Evolutionary conservation across 2,329 filamentous ascomycete species (phyloP), one percentile per base, ranked within the genome.

Genomic region (Fusarium sp.): DNA sequence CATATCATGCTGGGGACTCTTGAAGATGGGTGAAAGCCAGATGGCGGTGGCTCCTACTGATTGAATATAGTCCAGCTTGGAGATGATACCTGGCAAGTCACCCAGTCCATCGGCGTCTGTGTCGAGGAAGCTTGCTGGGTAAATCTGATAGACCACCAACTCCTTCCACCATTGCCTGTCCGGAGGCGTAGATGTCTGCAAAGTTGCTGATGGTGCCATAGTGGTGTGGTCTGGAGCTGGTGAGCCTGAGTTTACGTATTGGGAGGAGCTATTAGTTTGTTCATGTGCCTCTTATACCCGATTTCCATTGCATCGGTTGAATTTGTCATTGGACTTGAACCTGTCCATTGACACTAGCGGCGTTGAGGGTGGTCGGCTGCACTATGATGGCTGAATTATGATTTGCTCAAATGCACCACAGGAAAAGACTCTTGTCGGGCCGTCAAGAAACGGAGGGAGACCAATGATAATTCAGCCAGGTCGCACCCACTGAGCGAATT

Each of bases 1-100:
- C 91, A 93, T 92, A 70, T 94, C 92, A 18, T 88, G 84, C 71
- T 91, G 89, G 0, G 92, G 92, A 52, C 84, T 86, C n/a, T 87
- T 85, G 66, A 85, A 88, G 66, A 87, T 86, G 5, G 87, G 87
- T 1, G 85, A 88, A 1, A 88, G 80, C 90, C 90, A 92, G 23
- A 92, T 84, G n/a, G 90, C 87, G 6, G 71, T 92, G 89, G 2
- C 90, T 84, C 92, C 0, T 93, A 84, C 4, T 89, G 84, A 61
- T 89, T 85, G 58, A 32, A 93, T 84, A 77, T 93, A 92, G 78
- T 92, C 90, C 2, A 93, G 82, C 78, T 92, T 87, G 11, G 89
- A 89, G 14, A 91, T 89, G 62, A 93, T 89, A 14, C 91, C 92
- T 2, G 87, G 87, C 37, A 93, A 87, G 76, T 93, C 91, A 4